phyloP scores from a whole-genome alignment of 345 rosid genomes.

The Eucalyptus polyanthemos region DNA sequence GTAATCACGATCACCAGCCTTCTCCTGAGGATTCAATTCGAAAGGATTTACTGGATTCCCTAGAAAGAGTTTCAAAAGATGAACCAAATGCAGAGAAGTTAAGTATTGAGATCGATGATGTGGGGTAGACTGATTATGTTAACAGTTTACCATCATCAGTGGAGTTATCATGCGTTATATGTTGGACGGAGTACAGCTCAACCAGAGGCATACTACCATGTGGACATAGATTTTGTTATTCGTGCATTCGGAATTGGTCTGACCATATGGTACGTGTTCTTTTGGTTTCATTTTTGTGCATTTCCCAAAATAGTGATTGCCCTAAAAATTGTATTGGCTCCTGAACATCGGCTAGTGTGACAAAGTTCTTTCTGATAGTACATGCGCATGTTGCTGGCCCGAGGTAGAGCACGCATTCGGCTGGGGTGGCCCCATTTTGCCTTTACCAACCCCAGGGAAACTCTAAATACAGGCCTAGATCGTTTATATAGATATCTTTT shows the following conservation, averaged over 20 bases:
- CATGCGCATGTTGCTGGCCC: neutral
- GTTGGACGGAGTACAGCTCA: constrained; percentile 82
- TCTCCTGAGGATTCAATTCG: neutral
- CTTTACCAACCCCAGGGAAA: neutral
- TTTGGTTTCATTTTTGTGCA: neutral
- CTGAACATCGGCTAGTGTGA: neutral
- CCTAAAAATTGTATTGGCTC: neutral
- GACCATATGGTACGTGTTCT: constrained; percentile 43
- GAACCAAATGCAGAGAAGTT: constrained; percentile 4
- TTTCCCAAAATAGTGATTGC: neutral
- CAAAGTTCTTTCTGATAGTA: neutral
- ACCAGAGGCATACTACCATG: constrained; percentile 86
- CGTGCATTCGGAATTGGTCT: constrained; percentile 81
- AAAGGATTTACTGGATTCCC: neutral
- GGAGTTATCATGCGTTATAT: constrained; percentile 80
- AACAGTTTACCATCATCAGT: constrained; percentile 11
- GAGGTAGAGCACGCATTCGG: neutral
- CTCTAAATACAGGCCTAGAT: neutral
- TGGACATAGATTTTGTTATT: constrained; percentile 94
- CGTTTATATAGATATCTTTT: neutral
- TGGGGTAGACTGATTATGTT: constrained; percentile 3
- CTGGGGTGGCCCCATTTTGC: neutral
- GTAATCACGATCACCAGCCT: neutral
- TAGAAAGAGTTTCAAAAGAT: constrained; percentile 4
- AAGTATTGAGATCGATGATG: neutral